phyloP scores from a whole-genome alignment of 805 yeast species.

The Metschnikowia koreensis region DNA sequence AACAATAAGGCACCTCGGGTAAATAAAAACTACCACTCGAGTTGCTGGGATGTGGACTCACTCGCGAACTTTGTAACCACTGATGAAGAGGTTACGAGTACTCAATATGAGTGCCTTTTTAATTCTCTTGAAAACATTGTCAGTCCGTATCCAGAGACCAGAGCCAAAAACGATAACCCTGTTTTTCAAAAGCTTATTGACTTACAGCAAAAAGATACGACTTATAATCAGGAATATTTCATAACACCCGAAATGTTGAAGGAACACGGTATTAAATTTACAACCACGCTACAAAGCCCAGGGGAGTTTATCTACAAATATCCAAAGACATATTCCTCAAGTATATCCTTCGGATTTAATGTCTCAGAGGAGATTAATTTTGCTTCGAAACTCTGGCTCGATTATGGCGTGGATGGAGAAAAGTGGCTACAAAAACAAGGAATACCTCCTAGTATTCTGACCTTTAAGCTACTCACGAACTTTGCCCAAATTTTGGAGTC shows the following conservation, averaged over 20 bases:
- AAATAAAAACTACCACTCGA: conserved; percentile 20
- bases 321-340: conserved; percentile 54
- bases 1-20: conserved; percentile 9
- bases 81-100: conserved; percentile 16
- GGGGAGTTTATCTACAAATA: conserved; percentile 60
- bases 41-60: conserved; percentile 22
- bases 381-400: conserved; percentile 58
- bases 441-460: conserved; percentile 52
- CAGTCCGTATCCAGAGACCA: conserved; percentile 22
- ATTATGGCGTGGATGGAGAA: conserved; percentile 47
- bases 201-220: conserved; percentile 5
- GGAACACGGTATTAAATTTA: conserved; percentile 47
- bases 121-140: conserved; percentile 34
- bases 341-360: conserved; percentile 53
- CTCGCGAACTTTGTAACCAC: conserved; percentile 17
- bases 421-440: conserved; percentile 49
- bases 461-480: conserved; percentile 46
- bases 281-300: conserved; percentile 52
- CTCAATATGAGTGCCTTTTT: conserved; percentile 27
- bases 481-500: conserved; percentile 44
- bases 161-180: conserved; percentile 30
- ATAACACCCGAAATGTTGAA: conserved; percentile 50
- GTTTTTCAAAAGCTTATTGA: conserved; percentile 21
- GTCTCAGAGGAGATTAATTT: conserved; percentile 56
- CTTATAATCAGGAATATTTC: conserved; percentile 42